Evolutionary conservation across 176 grass and related monocot genomes (phyloP).

Genomic region (Carex scoparia): DNA sequence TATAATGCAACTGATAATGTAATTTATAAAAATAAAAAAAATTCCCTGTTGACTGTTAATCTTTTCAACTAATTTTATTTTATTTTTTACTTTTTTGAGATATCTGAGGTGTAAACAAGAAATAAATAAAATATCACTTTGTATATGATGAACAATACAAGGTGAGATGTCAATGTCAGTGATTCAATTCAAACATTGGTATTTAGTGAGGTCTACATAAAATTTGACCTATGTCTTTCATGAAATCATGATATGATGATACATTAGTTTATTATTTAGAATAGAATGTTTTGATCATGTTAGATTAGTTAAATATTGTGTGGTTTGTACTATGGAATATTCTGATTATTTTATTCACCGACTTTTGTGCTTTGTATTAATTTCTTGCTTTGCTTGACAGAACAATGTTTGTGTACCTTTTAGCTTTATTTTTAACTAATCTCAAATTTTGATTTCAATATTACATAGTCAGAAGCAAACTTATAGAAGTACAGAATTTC

Average conservation of each 20-base stretch:
- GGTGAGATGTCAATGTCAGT: conserved; percentile 5
- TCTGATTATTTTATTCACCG: conserved; percentile 28
- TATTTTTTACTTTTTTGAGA: neutral
- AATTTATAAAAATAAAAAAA: too few relatives aligned
- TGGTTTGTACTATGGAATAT: conserved; percentile 6
- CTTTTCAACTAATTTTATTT: neutral
- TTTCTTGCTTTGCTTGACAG: conserved; percentile 8
- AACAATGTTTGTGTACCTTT: neutral
- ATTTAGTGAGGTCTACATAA: neutral
- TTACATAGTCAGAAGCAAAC: neutral
- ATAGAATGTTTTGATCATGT: conserved; percentile 4
- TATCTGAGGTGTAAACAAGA: neutral
- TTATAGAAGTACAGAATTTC: neutral
- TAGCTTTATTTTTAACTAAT: neutral
- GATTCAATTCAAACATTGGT: neutral
- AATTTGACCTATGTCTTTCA: neutral
- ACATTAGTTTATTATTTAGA: neutral
- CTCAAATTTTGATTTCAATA: neutral
- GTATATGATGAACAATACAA: neutral
- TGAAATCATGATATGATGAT: neutral
- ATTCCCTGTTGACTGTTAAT: neutral
- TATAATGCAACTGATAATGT: too few relatives aligned
- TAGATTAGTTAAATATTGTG: neutral
- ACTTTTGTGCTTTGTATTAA: neutral
- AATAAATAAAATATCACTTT: neutral